Evolutionary conservation across 768 basidiomycete species (phyloP).

Genomic region (Rubroboletus satanas): DNA sequence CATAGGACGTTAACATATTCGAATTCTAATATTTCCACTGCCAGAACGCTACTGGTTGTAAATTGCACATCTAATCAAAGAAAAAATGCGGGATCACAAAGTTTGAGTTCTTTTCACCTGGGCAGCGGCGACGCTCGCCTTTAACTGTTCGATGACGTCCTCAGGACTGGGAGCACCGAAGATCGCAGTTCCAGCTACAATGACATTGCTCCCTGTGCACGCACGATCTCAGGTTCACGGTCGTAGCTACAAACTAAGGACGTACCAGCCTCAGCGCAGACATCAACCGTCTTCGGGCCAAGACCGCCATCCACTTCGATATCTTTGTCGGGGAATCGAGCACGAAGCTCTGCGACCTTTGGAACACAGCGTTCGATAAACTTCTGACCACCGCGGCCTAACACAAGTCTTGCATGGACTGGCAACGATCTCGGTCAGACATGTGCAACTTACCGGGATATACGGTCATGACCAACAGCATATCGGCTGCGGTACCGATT

Average conservation of each 20-base stretch:
- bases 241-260: not conserved
- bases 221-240: not conserved
- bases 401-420: not conserved
- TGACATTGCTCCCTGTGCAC: slow-evolving; percentile 85
- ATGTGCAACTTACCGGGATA: slow-evolving; percentile 63
- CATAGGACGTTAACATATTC: slow-evolving; percentile 25
- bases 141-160: slow-evolving; percentile 69
- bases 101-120: slow-evolving; percentile 43
- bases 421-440: not conserved
- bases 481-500: slow-evolving; percentile 79
- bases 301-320: slow-evolving; percentile 99
- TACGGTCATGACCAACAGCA: slow-evolving; percentile 98
- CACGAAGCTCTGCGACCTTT: slow-evolving; percentile 87
- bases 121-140: slow-evolving; percentile 63
- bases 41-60: not conserved
- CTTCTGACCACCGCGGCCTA: slow-evolving; percentile 93
- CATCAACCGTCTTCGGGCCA: slow-evolving; percentile 82
- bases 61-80: not conserved
- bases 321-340: slow-evolving; percentile 88
- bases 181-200: slow-evolving; percentile 96
- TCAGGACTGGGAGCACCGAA: slow-evolving; percentile 80
- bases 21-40: slow-evolving; percentile 23
- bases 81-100: not conserved
- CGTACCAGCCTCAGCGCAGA: slow-evolving; percentile 85
- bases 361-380: slow-evolving; percentile 90